Evolutionary conservation across 2,329 filamentous ascomycete genomes (phyloP).

Genomic region (Xylaria sp.): DNA sequence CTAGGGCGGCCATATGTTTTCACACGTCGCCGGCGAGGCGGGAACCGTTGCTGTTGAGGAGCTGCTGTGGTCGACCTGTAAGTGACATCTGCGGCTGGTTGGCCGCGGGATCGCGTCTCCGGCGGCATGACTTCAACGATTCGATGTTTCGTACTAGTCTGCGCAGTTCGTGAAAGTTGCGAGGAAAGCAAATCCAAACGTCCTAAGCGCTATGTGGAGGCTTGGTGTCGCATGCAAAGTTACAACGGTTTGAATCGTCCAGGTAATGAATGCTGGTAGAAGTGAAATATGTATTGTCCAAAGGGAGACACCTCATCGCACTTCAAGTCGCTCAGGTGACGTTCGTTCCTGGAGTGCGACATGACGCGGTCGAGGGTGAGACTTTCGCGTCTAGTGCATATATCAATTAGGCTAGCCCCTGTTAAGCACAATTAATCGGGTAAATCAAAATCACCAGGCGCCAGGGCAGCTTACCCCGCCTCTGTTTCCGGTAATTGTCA

Average conservation of each 20-base stretch:
- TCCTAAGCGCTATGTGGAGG: not conserved
- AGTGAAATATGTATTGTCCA: not conserved
- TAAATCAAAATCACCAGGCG: not conserved
- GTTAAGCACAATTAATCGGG: conserved; percentile 10
- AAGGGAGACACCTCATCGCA: not conserved
- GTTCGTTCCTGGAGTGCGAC: not conserved
- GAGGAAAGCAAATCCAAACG: not conserved
- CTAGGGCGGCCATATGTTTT: conserved; percentile 33
- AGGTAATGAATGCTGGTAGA: not conserved
- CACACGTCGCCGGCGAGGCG: conserved; percentile 26
- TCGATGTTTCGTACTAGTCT: not conserved
- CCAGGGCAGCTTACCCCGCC: too few species aligned
- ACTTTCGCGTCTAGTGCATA: conserved; percentile 37
- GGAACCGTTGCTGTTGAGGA: conserved; percentile 32
- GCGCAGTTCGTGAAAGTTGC: not conserved
- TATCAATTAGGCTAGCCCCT: conserved; percentile 27
- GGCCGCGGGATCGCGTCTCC: conserved; percentile 28
- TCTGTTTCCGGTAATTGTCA: too few species aligned
- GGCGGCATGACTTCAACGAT: conserved; percentile 29
- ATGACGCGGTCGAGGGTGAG: conserved; percentile 10
- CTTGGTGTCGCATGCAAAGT: not conserved
- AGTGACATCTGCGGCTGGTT: conserved; percentile 15
- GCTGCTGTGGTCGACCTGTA: conserved; percentile 33
- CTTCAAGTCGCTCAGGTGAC: not conserved
- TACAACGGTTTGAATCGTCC: not conserved